Conservation (phyloP, 805 yeast genomes). For the Candida andamanensis region DNA sequence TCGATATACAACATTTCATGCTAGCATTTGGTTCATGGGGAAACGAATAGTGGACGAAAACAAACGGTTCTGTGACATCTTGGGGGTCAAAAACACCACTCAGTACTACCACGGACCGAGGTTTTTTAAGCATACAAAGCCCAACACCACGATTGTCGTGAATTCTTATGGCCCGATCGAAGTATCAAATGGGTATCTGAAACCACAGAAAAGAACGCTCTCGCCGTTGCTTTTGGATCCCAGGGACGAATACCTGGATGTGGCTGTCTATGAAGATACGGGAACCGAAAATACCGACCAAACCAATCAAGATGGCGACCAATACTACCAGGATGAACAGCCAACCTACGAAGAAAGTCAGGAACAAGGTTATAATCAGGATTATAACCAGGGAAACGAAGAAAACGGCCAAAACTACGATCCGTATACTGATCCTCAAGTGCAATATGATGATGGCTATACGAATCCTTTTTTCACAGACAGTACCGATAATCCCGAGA, state of each 20-base stretch:
- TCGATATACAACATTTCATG: conserved; percentile 45
- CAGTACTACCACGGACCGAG: conserved; percentile 23
- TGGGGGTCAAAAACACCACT: conserved; percentile 34
- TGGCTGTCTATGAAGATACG: background rate
- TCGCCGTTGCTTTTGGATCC: too few species aligned
- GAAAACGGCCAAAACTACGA: too few species aligned
- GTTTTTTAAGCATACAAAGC: conserved; percentile 6
- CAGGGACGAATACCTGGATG: too few species aligned
- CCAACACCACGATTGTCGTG: conserved; percentile 5
- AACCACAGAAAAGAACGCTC: background rate
- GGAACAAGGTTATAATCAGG: too few species aligned
- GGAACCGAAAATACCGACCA: background rate
- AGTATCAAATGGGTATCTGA: background rate
- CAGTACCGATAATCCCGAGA: too few species aligned
- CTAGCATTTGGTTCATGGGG: conserved; percentile 40
- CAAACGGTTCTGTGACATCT: conserved; percentile 38
- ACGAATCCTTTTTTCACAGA: too few species aligned
- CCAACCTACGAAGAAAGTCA: background rate
- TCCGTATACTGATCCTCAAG: too few species aligned
- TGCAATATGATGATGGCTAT: too few species aligned
- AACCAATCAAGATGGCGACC: background rate
- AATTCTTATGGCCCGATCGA: conserved; percentile 7
- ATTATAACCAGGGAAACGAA: too few species aligned
- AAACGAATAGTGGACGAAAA: conserved; percentile 35
- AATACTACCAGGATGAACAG: background rate